Evolutionary conservation across 371 early-diverging fungal genomes (phyloP).

Genomic region (Mucor racemosus): DNA sequence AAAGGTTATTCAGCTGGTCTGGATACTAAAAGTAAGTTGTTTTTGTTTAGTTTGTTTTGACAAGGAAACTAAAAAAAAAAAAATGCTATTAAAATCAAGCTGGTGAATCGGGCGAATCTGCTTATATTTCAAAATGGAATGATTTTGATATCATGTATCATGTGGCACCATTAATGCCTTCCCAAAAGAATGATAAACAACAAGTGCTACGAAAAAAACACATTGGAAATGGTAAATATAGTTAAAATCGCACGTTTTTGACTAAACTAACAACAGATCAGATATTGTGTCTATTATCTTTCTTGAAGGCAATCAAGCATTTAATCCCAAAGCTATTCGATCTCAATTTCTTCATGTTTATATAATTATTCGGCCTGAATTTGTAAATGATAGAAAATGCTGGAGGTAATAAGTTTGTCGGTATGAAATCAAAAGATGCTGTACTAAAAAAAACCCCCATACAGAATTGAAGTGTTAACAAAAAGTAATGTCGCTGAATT

Average conservation of each 20-base stretch:
- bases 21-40: conserved; percentile 73
- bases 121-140: conserved; percentile 78
- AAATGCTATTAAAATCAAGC: conserved; percentile 18
- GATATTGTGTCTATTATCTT: conserved; percentile 78
- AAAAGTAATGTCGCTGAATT: conserved; percentile 67
- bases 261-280: conserved; percentile 19
- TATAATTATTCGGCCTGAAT: conserved; percentile 62
- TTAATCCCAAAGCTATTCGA: conserved; percentile 66
- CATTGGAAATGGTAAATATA: conserved; percentile 76
- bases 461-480: conserved; percentile 56
- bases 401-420: conserved; percentile 39
- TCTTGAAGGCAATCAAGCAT: conserved; percentile 61
- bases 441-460: not conserved
- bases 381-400: conserved; percentile 26
- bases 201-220: conserved; percentile 84
- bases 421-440: not conserved
- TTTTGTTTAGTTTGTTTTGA: not conserved
- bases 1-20: conserved; percentile 83
- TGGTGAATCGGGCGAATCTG: conserved; percentile 74
- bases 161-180: conserved; percentile 79
- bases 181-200: conserved; percentile 68
- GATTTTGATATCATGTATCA: conserved; percentile 87
- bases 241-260: not conserved
- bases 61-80: not conserved
- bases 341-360: conserved; percentile 78